Percentiles rank a stretch among this genome's conserved stretches.
Conservation (phyloP, 306 rosid species). For the Cicer pinnatifidum region DNA sequence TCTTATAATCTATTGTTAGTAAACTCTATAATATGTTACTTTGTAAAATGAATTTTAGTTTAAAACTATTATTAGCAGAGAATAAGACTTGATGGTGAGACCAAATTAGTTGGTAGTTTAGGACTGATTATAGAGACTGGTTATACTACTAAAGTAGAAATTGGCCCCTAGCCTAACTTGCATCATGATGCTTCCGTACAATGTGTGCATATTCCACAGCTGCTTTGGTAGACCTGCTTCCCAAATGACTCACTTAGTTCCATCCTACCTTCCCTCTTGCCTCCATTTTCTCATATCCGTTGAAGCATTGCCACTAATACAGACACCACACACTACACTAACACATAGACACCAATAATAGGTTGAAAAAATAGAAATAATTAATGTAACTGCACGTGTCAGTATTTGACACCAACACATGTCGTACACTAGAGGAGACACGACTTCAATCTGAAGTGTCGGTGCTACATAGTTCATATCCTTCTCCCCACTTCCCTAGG, state of each 20-base stretch:
- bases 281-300: background rate
- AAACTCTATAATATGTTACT: background rate
- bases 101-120: constrained; percentile 3
- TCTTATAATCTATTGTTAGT: constrained; percentile 15
- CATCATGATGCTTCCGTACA: background rate
- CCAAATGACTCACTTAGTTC: constrained; percentile 8
- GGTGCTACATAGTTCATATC: background rate
- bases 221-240: background rate
- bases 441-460: too few species aligned
- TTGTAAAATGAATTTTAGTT: background rate
- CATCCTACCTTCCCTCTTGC: background rate
- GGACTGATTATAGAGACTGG: background rate
- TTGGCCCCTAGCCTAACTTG: background rate
- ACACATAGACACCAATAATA: too few species aligned
- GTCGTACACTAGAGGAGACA: too few species aligned
- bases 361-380: too few species aligned
- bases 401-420: too few species aligned
- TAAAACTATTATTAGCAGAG: background rate
- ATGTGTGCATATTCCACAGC: background rate
- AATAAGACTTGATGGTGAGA: background rate
- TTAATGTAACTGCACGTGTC: too few species aligned
- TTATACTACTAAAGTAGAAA: background rate
- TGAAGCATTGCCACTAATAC: too few species aligned
- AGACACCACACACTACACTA: too few species aligned
- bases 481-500: background rate